Conservation (phyloP, 371 early-diverging fungal species). For the Mortierella polycephala region DNA sequence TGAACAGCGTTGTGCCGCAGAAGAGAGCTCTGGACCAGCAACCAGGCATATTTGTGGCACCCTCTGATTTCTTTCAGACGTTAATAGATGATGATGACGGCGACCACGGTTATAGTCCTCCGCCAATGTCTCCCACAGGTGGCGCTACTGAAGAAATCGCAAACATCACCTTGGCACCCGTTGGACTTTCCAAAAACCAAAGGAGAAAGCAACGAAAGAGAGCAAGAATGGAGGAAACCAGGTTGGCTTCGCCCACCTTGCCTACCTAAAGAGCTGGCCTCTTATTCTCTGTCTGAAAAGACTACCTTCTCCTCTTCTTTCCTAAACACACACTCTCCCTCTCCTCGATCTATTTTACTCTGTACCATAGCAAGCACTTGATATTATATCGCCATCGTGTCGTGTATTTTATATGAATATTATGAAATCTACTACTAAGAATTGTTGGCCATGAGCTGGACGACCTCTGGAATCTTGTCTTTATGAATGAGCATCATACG, state of each 20-base stretch:
- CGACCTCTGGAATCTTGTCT: conserved; percentile 66
- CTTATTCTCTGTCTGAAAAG: neutral
- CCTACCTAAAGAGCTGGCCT: neutral
- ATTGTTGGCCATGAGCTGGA: conserved; percentile 56
- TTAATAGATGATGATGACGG: neutral
- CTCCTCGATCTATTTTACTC: neutral
- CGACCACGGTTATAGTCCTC: neutral
- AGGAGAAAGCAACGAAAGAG: conserved; percentile 18
- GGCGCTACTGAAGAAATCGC: neutral
- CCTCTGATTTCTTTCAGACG: neutral
- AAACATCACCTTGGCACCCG: conserved; percentile 16
- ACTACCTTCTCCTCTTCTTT: neutral
- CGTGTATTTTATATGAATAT: neutral
- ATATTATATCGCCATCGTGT: too few species aligned
- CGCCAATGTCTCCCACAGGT: neutral
- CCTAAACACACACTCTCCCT: neutral
- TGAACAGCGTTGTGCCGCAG: neutral
- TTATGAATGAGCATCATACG: conserved; percentile 78
- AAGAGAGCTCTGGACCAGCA: neutral
- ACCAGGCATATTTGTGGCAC: neutral
- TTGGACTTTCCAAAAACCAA: conserved; percentile 15
- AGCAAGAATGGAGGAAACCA: neutral
- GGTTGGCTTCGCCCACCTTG: conserved; percentile 1
- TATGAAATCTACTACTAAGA: conserved; percentile 29
- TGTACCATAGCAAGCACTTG: neutral